These are phyloP conservation scores for Cyclocybe cylindracea DNA, from an alignment of 768 basidiomycete genomes.

Conservation along the genomic window DNA sequence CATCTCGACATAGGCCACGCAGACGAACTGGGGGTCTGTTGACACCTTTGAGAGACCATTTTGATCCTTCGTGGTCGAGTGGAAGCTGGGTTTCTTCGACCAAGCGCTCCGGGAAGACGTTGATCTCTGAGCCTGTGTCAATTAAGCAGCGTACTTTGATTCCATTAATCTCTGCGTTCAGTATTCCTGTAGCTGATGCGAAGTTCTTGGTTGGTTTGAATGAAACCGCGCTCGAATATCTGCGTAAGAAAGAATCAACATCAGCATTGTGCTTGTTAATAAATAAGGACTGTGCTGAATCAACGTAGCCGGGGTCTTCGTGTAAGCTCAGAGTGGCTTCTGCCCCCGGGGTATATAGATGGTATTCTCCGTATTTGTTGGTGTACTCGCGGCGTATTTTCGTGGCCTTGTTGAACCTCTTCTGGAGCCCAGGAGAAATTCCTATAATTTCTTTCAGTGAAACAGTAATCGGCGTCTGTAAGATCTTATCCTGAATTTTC, in stretches of 20 bases:
- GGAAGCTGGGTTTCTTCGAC: slow-evolving; percentile 4
- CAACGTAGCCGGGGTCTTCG: too few relatives aligned
- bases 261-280: too few relatives aligned
- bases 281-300: too few relatives aligned
- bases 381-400: too few relatives aligned
- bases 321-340: too few relatives aligned
- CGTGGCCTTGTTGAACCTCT: too few relatives aligned
- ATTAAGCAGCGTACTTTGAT: slow-evolving; percentile 15
- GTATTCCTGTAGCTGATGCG: slow-evolving; percentile 13
- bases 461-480: background rate
- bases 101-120: slow-evolving; percentile 10
- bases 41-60: slow-evolving; percentile 27
- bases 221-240: slow-evolving; percentile 5
- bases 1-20: slow-evolving; percentile 16
- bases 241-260: slow-evolving; percentile 3
- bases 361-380: too few relatives aligned
- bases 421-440: too few relatives aligned
- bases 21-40: slow-evolving; percentile 15
- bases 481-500: background rate
- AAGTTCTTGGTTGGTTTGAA: slow-evolving; percentile 2
- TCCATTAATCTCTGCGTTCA: slow-evolving; percentile 10
- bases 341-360: too few relatives aligned
- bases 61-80: slow-evolving; percentile 19
- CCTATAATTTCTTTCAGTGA: too few relatives aligned
- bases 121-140: slow-evolving; percentile 24